Evolutionary conservation across 495 filamentous ascomycete species (phyloP).

Genomic region (Penicillium tannophilum): DNA sequence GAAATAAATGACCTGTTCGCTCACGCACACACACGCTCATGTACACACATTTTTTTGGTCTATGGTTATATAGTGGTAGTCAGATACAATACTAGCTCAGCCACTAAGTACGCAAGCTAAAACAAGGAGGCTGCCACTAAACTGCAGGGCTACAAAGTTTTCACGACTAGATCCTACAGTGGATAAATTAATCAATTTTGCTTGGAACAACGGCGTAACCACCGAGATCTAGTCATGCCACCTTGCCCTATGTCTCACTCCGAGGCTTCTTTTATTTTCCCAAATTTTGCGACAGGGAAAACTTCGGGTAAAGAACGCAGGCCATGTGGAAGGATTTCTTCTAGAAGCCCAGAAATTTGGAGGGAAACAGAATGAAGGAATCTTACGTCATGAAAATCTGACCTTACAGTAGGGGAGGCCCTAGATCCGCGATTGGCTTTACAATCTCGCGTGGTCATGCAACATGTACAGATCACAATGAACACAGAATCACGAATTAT

Average conservation of each 20-base stretch:
- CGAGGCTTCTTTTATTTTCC: background rate
- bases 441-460: background rate
- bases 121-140: background rate
- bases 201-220: background rate
- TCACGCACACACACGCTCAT: background rate
- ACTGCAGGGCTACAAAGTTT: background rate
- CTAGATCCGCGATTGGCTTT: background rate
- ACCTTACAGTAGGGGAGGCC: too few species aligned
- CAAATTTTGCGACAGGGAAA: background rate
- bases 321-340: background rate
- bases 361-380: background rate
- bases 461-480: background rate
- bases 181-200: background rate
- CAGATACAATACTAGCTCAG: too few species aligned
- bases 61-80: too few species aligned
- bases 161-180: background rate
- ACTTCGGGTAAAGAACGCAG: background rate
- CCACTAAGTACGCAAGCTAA: background rate
- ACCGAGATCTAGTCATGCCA: background rate
- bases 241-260: background rate
- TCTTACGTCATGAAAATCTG: background rate
- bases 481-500: background rate
- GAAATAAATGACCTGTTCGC: background rate
- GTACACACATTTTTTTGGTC: too few species aligned
- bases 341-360: background rate